Evolutionary conservation across 768 basidiomycete genomes (phyloP), one percentile per base, ranked within the genome.

Genomic region (Mycena filopes): DNA sequence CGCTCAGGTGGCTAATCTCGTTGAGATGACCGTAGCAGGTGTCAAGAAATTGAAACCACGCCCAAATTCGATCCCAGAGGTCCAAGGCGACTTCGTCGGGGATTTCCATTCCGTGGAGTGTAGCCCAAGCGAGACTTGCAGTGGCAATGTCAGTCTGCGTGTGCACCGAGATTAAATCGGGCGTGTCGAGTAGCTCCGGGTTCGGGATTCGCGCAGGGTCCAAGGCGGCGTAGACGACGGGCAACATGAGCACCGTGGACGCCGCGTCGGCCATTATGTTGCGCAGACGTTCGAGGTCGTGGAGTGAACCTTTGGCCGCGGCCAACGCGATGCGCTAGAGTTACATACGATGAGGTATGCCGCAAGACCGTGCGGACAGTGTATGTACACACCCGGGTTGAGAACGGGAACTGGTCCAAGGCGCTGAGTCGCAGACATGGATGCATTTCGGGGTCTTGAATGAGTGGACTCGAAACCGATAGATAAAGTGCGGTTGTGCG

Each of bases 1-100:
- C 23, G 29, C 46, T 33, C 18, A 31, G 12, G 31, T 43, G n/a
- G 13, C 46, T 21, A n/a, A n/a, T n/a, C n/a, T n/a, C n/a, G n/a
- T n/a, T n/a, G n/a, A n/a, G n/a, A n/a, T n/a, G n/a, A n/a, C n/a
- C n/a, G n/a, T n/a, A n/a, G n/a, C n/a, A n/a, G 12, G 21, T 45
- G 33, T 56, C 55, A 2, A 56, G 31, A 31, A 46, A 56, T 11
- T 25, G 55, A 31, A 56, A 56, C 55, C 45, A 56, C 23, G 55
- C 55, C 55, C 55, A 47, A 15, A 56, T 15, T n/a, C 43, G 29
- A 12, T 43, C 43, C 55, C 55, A 56, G 21, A 56, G 45, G 31
- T 56, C 55, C 7, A 43, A 36, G 46, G 43, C 55, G 8, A 12
- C 31, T 31, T 43, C 55, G 15, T 29, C n/a, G 8, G 55, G 43